Base-by-base conservation (phyloP, 805 yeast species). In the Lipomyces yamadae region DNA sequence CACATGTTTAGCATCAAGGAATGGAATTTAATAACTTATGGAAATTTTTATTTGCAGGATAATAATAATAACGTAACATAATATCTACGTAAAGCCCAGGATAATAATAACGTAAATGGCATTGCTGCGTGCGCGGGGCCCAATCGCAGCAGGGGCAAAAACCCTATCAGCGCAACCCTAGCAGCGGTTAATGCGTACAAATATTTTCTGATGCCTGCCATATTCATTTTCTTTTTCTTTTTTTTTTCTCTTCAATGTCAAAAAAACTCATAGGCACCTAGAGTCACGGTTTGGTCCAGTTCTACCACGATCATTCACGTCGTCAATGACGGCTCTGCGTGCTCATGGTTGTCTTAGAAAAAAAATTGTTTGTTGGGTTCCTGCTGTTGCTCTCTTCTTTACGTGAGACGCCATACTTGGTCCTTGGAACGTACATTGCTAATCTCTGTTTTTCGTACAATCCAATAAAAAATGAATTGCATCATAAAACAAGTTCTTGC, bases 281-380 rank as follows among this genome's bases (percentile, higher is more conserved):
- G 59, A 56, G 59, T 56, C 59, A 56, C 59, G 59, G 59, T 29
- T 30, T 56, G 59, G 13, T 32, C 13, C 30, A 13, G 1, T 32
- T 30, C 2, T 56, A 32, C 59, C 59, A 56, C 32, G 4, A 33
- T 39, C 59, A 29, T 56, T 56, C 59, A 56, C 48, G 59, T 39
- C 59, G 59, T 56, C 59, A 18, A 56, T 56, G 59, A 56, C 48
- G 59, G 59, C 42, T 56, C 59, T 56, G 59, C 59, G 59, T 56
- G 59, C 59, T 56, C 59, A 56, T 39, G 59, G 59, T 56, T 56
- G 59, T 18, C 59, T 56, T 24, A 56, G 59, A 56, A 15, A 56
- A 56, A 32, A 32, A 18, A 6, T 24, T 32, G 3, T 24, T 24
- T 34, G 59, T 33, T 18, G 33, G 24, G 59, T 56, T 56, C 59